phyloP scores from a whole-genome alignment of 2,329 filamentous ascomycete species.

The Microsporum audouinii region DNA sequence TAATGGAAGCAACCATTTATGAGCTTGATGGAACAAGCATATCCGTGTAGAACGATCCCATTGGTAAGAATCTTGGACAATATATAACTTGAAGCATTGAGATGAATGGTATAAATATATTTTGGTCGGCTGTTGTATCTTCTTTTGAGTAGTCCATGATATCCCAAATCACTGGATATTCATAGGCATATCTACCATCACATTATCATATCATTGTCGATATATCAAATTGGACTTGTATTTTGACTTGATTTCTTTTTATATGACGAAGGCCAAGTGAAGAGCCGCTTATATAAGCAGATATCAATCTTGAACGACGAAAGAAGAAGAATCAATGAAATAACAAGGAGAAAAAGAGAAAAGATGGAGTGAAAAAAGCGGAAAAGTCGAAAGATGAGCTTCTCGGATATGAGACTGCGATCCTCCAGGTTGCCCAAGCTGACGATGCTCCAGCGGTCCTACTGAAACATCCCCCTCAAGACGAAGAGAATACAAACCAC shows the following conservation, averaged over 20 bases:
- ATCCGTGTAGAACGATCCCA: neutral
- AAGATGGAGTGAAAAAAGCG: neutral
- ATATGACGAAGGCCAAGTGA: too few species aligned
- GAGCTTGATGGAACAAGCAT: neutral
- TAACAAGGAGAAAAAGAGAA: neutral
- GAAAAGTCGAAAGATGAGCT: neutral
- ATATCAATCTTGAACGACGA: neutral
- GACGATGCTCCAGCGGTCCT: neutral
- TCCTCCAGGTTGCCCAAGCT: neutral
- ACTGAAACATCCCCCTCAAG: neutral
- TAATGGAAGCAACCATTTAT: neutral
- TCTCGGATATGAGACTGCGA: neutral
- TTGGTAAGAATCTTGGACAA: too few species aligned
- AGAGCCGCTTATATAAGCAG: neutral
- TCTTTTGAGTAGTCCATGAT: too few species aligned
- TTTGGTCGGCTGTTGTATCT: too few species aligned
- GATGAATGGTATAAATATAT: too few species aligned
- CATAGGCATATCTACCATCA: too few species aligned
- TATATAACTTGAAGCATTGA: too few species aligned
- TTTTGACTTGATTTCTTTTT: too few species aligned
- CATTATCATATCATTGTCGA: too few species aligned
- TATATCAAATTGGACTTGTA: too few species aligned
- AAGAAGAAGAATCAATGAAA: neutral
- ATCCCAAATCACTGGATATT: too few species aligned
- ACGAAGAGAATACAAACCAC: neutral